Conservation (phyloP, 495 filamentous ascomycete genomes). For the Umbilicaria muhlenbergii region DNA sequence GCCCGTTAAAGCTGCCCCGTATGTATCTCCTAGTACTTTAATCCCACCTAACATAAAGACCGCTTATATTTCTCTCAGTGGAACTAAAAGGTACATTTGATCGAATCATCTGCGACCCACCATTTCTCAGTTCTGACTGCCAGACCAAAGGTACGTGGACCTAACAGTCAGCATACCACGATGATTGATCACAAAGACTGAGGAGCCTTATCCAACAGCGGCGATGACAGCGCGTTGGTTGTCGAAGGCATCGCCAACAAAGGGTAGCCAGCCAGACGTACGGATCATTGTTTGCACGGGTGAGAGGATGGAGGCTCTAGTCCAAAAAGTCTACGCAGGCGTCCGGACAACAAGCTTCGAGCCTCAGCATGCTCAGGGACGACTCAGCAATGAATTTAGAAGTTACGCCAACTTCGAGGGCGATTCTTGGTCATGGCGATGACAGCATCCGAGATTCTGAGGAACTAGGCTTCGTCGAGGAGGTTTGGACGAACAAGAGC, state of each 20-base stretch:
- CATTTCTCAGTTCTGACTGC: slow-evolving; percentile 65
- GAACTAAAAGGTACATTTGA: slow-evolving; percentile 48
- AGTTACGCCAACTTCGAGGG: slow-evolving; percentile 65
- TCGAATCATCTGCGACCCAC: slow-evolving; percentile 58
- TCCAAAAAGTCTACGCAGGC: slow-evolving; percentile 15
- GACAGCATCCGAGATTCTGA: background rate
- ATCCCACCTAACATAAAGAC: slow-evolving; percentile 1
- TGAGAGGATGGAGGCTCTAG: slow-evolving; percentile 39
- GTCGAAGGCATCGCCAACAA: slow-evolving; percentile 23
- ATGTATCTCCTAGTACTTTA: slow-evolving; percentile 6
- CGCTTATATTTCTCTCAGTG: slow-evolving; percentile 8
- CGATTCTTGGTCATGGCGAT: slow-evolving; percentile 29
- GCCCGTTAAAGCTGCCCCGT: slow-evolving; percentile 47
- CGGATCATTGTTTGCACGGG: slow-evolving; percentile 58
- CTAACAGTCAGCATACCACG: background rate
- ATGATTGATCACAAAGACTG: background rate
- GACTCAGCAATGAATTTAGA: slow-evolving; percentile 61
- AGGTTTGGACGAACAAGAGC: too few relatives aligned
- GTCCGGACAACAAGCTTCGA: slow-evolving; percentile 19
- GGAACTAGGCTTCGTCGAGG: too few relatives aligned
- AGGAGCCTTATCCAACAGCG: slow-evolving; percentile 21
- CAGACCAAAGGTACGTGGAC: slow-evolving; percentile 51
- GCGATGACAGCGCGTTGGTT: slow-evolving; percentile 63
- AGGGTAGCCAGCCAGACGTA: slow-evolving; percentile 10
- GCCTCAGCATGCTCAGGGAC: slow-evolving; percentile 43